Evolutionary conservation across 2,329 filamentous ascomycete species (phyloP).

Genomic region (Aspergillus alliaceus): DNA sequence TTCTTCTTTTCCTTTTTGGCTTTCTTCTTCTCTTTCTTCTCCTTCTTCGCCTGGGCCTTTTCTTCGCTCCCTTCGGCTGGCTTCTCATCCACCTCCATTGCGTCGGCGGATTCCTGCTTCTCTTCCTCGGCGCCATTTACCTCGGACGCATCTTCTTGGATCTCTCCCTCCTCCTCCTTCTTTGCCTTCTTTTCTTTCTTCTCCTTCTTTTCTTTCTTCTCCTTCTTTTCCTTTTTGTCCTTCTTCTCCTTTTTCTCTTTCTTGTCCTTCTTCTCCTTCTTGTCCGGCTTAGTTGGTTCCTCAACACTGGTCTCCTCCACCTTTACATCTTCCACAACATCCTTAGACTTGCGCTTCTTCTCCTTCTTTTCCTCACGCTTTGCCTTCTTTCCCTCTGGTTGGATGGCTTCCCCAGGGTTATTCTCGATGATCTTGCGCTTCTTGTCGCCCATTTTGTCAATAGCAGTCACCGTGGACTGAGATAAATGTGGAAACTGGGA

Average conservation of each 20-base stretch:
- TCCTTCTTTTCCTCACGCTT: conserved; percentile 27
- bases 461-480: background rate
- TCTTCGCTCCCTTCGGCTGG: conserved; percentile 3
- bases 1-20: conserved; percentile 22
- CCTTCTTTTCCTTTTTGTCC: conserved; percentile 30
- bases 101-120: conserved; percentile 10
- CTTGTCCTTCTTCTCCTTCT: conserved; percentile 20
- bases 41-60: conserved; percentile 10
- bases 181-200: conserved; percentile 28
- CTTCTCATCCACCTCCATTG: conserved; percentile 18
- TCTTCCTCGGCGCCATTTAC: conserved; percentile 2
- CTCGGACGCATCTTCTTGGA: conserved; percentile 11
- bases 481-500: background rate
- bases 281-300: conserved; percentile 22
- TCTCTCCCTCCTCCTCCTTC: conserved; percentile 26
- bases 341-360: conserved; percentile 19
- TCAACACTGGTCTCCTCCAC: conserved; percentile 2
- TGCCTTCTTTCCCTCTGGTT: conserved; percentile 34
- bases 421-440: conserved; percentile 41
- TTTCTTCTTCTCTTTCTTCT: conserved; percentile 17
- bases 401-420: conserved; percentile 24
- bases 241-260: conserved; percentile 27
- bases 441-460: conserved; percentile 35
- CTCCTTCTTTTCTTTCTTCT: conserved; percentile 20
- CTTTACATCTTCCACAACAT: conserved; percentile 5